phyloP scores from a whole-genome alignment of 1,284 basidiomycete genomes.

The Schizophyllum commune region DNA sequence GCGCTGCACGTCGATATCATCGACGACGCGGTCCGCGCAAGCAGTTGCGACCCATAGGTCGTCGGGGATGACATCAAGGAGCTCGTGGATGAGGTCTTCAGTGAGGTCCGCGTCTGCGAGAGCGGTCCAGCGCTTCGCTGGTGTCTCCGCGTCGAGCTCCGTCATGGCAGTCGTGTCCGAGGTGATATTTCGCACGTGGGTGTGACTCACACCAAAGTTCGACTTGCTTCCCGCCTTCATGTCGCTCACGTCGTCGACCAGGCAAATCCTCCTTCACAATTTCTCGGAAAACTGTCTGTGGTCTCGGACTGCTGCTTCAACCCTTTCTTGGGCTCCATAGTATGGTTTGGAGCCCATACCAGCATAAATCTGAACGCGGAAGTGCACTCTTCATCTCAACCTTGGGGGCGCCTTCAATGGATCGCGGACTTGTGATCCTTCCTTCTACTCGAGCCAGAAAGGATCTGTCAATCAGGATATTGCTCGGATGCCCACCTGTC shows the following conservation, averaged over 20 bases:
- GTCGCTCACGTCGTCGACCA: background rate
- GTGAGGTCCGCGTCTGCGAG: constrained; percentile 51
- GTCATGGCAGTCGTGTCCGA: background rate
- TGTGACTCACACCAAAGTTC: background rate
- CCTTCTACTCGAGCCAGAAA: background rate
- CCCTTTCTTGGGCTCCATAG: too few species aligned
- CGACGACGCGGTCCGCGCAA: constrained; percentile 58
- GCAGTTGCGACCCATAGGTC: constrained; percentile 72
- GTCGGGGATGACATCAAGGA: constrained; percentile 48
- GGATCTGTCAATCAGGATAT: background rate
- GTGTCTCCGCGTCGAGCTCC: background rate
- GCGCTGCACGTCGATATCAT: constrained; percentile 47
- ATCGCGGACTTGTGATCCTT: background rate
- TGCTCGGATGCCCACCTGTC: background rate
- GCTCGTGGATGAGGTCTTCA: constrained; percentile 33
- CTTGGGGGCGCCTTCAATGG: too few species aligned
- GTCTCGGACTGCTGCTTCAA: too few species aligned
- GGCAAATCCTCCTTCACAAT: too few species aligned
- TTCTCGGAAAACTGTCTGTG: too few species aligned
- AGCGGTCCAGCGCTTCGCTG: constrained; percentile 36
- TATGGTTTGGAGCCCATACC: too few species aligned
- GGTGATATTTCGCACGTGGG: background rate
- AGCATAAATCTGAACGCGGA: too few species aligned
- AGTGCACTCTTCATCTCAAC: too few species aligned
- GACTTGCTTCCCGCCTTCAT: background rate